Percentiles rank a stretch among this genome's conserved stretches.
These are phyloP conservation scores for Mycosphaerella arachidis DNA, from an alignment of 2,329 filamentous ascomycete genomes.

Conservation along the genomic window DNA sequence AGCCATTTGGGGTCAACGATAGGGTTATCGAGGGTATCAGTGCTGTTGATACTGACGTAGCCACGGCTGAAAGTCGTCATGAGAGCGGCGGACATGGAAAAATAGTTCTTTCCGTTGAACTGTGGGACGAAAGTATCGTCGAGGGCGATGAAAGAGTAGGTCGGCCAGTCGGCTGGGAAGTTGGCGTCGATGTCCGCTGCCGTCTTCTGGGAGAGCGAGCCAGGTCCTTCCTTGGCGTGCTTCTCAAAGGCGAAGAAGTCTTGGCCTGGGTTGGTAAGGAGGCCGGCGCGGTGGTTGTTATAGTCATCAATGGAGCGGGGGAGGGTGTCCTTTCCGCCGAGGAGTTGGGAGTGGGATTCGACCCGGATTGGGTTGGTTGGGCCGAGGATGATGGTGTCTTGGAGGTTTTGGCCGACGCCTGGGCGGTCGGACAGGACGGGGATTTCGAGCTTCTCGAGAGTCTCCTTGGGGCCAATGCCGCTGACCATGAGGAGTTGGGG, in stretches of 20 bases:
- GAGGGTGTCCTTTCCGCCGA: background rate
- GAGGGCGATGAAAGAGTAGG: slow-evolving; percentile 9
- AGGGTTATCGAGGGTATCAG: slow-evolving; percentile 9
- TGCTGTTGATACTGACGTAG: slow-evolving; percentile 10
- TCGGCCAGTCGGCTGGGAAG: slow-evolving; percentile 17
- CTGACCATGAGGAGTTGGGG: slow-evolving; percentile 37
- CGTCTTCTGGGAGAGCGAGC: slow-evolving; percentile 5
- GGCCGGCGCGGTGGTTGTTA: slow-evolving; percentile 8
- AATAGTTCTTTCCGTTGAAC: background rate
- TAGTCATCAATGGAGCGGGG: slow-evolving; percentile 4
- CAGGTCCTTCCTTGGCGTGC: slow-evolving; percentile 1
- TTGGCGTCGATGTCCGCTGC: slow-evolving; percentile 1
- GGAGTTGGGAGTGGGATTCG: background rate
- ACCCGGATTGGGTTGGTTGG: background rate
- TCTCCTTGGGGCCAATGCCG: slow-evolving; percentile 29
- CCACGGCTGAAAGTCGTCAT: slow-evolving; percentile 30
- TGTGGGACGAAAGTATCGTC: slow-evolving; percentile 6
- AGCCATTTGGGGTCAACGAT: slow-evolving; percentile 33
- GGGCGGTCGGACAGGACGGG: slow-evolving; percentile 22
- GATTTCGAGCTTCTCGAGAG: slow-evolving; percentile 32
- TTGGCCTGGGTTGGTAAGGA: slow-evolving; percentile 5
- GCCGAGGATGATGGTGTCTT: background rate
- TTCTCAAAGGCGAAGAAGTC: slow-evolving; percentile 17
- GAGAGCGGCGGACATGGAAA: slow-evolving; percentile 13
- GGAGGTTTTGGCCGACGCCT: slow-evolving; percentile 30